A percentile compares a stretch with the other conserved stretches of the same genome.
Conservation (phyloP, 768 basidiomycete genomes). For the Lactarius akahatsu region DNA sequence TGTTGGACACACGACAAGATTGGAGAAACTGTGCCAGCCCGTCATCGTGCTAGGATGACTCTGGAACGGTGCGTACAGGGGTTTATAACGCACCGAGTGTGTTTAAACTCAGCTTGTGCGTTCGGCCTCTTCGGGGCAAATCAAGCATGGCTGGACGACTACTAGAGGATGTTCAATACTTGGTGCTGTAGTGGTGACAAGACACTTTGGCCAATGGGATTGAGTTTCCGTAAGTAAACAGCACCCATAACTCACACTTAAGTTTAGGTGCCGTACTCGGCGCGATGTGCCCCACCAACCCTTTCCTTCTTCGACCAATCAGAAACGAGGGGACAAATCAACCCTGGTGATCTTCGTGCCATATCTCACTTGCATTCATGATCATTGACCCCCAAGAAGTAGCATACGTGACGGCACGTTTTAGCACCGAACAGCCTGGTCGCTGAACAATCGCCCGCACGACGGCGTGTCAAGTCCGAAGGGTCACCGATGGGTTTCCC, state of each 20-base stretch:
- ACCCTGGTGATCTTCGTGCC: not conserved
- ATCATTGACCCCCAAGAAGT: not conserved
- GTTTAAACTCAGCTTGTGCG: not conserved
- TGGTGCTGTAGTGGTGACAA: not conserved
- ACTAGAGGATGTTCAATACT: not conserved
- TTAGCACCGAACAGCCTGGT: not conserved
- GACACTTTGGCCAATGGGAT: not conserved
- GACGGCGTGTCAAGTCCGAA: slow-evolving; percentile 2
- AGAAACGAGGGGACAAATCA: not conserved
- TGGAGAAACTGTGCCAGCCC: not conserved
- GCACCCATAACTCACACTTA: not conserved
- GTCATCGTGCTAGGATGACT: not conserved
- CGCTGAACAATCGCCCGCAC: not conserved
- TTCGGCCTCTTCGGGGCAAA: not conserved
- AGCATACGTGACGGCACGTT: not conserved
- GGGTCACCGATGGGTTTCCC: not conserved
- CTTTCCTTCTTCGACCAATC: not conserved
- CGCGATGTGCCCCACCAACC: not conserved
- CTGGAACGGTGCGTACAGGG: no score
- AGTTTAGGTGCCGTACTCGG: slow-evolving; percentile 1
- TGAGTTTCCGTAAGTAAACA: not conserved
- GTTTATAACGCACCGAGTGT: not conserved
- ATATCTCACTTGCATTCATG: not conserved
- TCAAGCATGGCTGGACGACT: not conserved
- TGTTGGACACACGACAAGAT: slow-evolving; percentile 1